phyloP scores from a whole-genome alignment of 495 filamentous ascomycete genomes.

The Lindgomyces ingoldianus region DNA sequence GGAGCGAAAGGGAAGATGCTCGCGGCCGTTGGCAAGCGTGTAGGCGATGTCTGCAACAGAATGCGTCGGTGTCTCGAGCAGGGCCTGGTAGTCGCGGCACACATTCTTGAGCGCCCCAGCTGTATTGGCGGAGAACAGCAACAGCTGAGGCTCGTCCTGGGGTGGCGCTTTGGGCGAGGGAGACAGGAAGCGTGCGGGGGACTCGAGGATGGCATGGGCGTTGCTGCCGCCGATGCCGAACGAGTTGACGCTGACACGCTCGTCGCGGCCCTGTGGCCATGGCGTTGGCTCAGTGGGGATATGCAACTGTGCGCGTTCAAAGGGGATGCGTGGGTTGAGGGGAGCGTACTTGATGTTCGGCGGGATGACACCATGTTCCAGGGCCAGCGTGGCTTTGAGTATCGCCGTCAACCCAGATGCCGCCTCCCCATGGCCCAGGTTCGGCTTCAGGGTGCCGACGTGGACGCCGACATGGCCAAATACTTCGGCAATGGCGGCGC shows the following conservation, averaged over 20 bases:
- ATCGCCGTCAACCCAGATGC: conserved; percentile 42
- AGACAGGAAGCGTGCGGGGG: not conserved
- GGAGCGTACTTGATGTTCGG: conserved; percentile 41
- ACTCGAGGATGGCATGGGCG: conserved; percentile 26
- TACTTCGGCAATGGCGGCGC: too few relatives aligned
- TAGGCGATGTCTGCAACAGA: not conserved
- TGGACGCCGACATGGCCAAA: conserved; percentile 42
- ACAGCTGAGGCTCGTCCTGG: not conserved
- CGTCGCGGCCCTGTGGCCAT: conserved; percentile 41
- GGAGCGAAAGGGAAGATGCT: not conserved
- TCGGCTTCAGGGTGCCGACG: conserved; percentile 43
- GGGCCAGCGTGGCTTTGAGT: conserved; percentile 42
- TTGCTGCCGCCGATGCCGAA: conserved; percentile 40
- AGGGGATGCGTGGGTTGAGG: conserved; percentile 35
- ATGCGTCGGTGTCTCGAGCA: not conserved
- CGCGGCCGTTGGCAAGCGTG: not conserved
- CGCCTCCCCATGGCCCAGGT: conserved; percentile 46
- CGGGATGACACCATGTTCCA: conserved; percentile 45
- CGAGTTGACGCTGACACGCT: conserved; percentile 40
- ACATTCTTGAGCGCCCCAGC: not conserved
- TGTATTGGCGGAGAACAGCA: conserved; percentile 1
- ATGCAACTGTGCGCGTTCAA: not conserved
- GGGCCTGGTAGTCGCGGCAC: not conserved
- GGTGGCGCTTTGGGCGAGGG: not conserved
- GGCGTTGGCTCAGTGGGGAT: conserved; percentile 32